These are phyloP conservation scores for Fusarium drepaniforme DNA, from an alignment of 2,329 filamentous ascomycete species.

Conservation along the genomic window DNA sequence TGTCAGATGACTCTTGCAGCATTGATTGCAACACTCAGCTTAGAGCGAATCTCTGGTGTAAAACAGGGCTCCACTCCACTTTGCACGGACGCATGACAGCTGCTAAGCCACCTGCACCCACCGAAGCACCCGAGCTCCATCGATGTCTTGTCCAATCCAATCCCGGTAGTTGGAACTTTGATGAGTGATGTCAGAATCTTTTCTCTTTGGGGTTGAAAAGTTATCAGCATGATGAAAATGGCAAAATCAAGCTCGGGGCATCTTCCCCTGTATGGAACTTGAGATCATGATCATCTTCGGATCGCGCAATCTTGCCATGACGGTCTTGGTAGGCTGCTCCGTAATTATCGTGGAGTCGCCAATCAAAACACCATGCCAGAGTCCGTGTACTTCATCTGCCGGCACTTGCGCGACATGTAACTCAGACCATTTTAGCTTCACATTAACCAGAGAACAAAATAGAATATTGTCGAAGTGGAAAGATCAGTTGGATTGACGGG, in stretches of 20 bases:
- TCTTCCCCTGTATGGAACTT: neutral
- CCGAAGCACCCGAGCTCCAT: neutral
- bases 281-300: neutral
- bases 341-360: neutral
- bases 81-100: neutral
- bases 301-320: neutral
- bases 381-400: slow-evolving; percentile 20
- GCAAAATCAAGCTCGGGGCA: neutral
- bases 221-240: slow-evolving; percentile 3
- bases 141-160: slow-evolving; percentile 4
- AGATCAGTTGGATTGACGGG: slow-evolving; percentile 45
- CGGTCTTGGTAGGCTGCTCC: neutral
- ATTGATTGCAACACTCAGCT: neutral
- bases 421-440: neutral
- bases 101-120: slow-evolving; percentile 29
- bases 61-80: slow-evolving; percentile 6
- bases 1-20: slow-evolving; percentile 1
- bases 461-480: slow-evolving; percentile 6
- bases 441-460: neutral
- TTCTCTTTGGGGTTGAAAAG: neutral
- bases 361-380: neutral
- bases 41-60: slow-evolving; percentile 1
- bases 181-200: slow-evolving; percentile 17
- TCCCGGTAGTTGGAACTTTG: slow-evolving; percentile 13
- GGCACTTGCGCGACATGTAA: slow-evolving; percentile 7